These are phyloP conservation scores for Calonectria hongkongensis DNA, from an alignment of 2,329 filamentous ascomycete genomes.

Conservation along the genomic window DNA sequence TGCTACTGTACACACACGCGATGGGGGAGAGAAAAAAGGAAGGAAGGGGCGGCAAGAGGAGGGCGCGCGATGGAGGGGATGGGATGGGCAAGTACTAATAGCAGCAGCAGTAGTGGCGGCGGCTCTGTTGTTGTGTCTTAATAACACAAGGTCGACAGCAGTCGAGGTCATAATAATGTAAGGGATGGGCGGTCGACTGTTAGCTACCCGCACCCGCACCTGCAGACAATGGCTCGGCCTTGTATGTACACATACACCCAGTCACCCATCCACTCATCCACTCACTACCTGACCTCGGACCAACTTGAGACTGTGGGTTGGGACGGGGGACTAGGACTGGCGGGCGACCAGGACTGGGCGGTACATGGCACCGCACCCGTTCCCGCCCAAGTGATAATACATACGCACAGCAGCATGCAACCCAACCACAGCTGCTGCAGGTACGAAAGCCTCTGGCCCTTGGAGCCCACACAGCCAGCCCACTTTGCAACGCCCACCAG, in stretches of 20 bases:
- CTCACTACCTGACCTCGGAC: conserved; percentile 16
- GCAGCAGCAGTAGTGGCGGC: conserved; percentile 6
- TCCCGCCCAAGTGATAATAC: conserved; percentile 24
- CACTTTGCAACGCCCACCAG: conserved; percentile 30
- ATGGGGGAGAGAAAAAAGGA: conserved; percentile 40
- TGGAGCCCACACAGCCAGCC: conserved; percentile 15
- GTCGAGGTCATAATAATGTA: conserved; percentile 36
- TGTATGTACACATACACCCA: conserved; percentile 2
- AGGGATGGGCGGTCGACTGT: conserved; percentile 29
- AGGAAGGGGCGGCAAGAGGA: conserved; percentile 8
- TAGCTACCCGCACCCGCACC: conserved; percentile 18
- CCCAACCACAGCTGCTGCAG: conserved; percentile 34
- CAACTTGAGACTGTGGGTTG: conserved; percentile 7
- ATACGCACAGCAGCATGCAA: conserved; percentile 16
- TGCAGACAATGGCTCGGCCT: conserved; percentile 18
- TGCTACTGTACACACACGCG: neutral
- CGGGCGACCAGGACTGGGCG: conserved; percentile 6
- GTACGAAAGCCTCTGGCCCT: conserved; percentile 37
- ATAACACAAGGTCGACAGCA: conserved; percentile 28
- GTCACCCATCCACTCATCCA: neutral
- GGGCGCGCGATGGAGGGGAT: conserved; percentile 33
- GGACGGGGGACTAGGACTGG: conserved; percentile 11
- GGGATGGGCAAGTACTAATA: conserved; percentile 23
- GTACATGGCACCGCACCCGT: conserved; percentile 25
- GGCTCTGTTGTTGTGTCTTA: conserved; percentile 27